phyloP scores from a whole-genome alignment of 495 filamentous ascomycete genomes.

The Aspergillus hancockii region DNA sequence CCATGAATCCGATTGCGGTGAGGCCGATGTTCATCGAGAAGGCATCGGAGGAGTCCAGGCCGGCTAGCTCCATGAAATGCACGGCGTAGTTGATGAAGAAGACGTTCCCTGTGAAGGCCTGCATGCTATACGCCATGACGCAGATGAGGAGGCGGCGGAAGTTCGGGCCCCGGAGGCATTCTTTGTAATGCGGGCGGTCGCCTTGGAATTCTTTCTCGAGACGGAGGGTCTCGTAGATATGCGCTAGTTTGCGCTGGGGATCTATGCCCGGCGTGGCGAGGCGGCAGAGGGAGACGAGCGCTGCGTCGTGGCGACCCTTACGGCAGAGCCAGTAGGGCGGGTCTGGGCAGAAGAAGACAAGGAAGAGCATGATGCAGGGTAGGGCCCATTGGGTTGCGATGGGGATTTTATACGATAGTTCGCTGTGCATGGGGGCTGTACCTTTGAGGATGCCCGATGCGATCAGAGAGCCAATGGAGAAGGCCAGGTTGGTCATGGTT shows the following conservation, averaged over 20 bases:
- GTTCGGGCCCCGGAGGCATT: constrained; percentile 49
- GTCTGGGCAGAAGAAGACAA: constrained; percentile 49
- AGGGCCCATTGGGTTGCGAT: constrained; percentile 39
- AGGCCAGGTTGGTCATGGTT: constrained; percentile 41
- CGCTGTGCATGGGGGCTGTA: constrained; percentile 28
- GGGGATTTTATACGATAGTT: constrained; percentile 39
- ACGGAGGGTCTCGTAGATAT: constrained; percentile 34
- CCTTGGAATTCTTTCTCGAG: constrained; percentile 47
- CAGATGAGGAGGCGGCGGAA: constrained; percentile 47
- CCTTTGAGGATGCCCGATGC: constrained; percentile 42
- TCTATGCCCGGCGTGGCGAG: constrained; percentile 28
- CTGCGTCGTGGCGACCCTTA: constrained; percentile 42
- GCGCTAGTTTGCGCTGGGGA: constrained; percentile 26
- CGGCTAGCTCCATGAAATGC: constrained; percentile 60
- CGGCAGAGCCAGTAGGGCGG: constrained; percentile 52
- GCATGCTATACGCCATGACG: constrained; percentile 50
- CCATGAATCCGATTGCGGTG: constrained; percentile 65
- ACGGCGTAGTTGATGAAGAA: constrained; percentile 38
- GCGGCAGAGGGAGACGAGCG: constrained; percentile 34
- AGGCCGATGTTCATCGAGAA: constrained; percentile 68
- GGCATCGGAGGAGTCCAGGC: constrained; percentile 54
- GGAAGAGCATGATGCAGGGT: constrained; percentile 32
- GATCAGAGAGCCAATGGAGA: constrained; percentile 40
- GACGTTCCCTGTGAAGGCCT: constrained; percentile 40
- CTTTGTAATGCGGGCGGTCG: constrained; percentile 34